These are phyloP conservation scores for Combretum micranthum DNA, from an alignment of 345 rosid species.

Conservation along the genomic window DNA sequence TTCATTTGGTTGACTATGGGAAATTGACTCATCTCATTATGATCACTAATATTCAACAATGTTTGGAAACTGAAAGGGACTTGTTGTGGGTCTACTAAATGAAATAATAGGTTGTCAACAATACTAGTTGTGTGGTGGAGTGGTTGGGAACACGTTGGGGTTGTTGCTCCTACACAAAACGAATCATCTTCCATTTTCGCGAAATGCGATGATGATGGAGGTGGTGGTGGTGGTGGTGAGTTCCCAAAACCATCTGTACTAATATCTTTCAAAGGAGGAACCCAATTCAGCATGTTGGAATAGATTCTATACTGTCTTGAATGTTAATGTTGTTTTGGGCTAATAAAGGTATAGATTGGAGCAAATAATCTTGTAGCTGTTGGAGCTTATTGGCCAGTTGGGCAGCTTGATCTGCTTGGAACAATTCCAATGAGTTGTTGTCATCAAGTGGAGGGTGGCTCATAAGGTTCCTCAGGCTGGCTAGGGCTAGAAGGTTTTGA, in stretches of 20 bases:
- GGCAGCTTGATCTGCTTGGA: background rate
- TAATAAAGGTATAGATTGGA: background rate
- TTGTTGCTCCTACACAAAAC: slow-evolving; percentile 6
- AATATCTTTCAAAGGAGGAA: too few relatives aligned
- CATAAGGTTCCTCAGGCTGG: slow-evolving; percentile 30
- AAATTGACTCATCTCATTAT: slow-evolving; percentile 20
- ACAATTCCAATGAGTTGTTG: background rate
- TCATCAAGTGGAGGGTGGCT: slow-evolving; percentile 24
- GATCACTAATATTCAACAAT: slow-evolving; percentile 17
- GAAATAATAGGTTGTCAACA: too few relatives aligned
- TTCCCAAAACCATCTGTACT: too few relatives aligned
- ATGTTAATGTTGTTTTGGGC: slow-evolving; percentile 2
- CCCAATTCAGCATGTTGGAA: too few relatives aligned
- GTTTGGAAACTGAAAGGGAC: slow-evolving; percentile 45
- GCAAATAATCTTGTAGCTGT: background rate
- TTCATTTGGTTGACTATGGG: slow-evolving; percentile 19
- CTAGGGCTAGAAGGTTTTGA: slow-evolving; percentile 54
- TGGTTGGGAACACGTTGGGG: slow-evolving; percentile 4
- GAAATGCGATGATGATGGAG: slow-evolving; percentile 9
- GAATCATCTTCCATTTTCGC: background rate
- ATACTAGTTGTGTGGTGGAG: slow-evolving; percentile 4
- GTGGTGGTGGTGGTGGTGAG: background rate
- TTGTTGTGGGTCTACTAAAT: slow-evolving; percentile 5
- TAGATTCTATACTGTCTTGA: slow-evolving; percentile 2
- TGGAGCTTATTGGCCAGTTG: background rate